Conservation (phyloP, 208 protist genomes). For the Phytomonas sp. region DNA sequence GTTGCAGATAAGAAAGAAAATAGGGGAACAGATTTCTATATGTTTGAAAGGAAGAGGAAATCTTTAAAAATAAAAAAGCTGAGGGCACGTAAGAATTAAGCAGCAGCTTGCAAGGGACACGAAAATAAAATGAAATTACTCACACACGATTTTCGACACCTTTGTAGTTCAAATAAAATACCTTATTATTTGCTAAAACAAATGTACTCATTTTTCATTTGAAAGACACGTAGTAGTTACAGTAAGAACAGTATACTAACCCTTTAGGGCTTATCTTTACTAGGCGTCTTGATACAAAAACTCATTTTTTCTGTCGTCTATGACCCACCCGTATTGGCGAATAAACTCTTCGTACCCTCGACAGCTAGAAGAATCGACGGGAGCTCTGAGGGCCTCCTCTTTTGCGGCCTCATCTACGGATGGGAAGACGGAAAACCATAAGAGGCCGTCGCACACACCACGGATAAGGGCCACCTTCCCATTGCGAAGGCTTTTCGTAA, state of each 20-base stretch:
- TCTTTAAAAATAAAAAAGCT: neutral
- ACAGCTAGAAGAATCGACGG: conserved; percentile 75
- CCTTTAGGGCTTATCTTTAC: conserved; percentile 9
- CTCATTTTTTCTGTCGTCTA: conserved; percentile 47
- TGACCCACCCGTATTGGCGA: conserved; percentile 82
- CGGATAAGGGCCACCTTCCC: conserved; percentile 78
- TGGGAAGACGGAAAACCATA: conserved; percentile 76
- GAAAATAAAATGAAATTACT: conserved; percentile 7
- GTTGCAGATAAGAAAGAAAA: neutral
- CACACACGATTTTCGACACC: neutral
- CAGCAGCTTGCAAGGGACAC: neutral
- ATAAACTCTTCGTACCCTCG: conserved; percentile 76
- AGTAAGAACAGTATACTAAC: neutral
- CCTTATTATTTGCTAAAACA: neutral
- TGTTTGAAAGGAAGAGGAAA: neutral
- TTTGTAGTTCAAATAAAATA: neutral
- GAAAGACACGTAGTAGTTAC: neutral
- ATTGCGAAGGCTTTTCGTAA: conserved; percentile 81
- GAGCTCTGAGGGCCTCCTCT: conserved; percentile 42
- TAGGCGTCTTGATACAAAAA: neutral
- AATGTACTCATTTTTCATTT: conserved; percentile 4
- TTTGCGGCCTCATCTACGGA: conserved; percentile 38
- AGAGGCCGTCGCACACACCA: conserved; percentile 48
- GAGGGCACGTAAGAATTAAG: neutral
- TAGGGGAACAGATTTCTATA: neutral